Evolutionary conservation across 306 rosid genomes (phyloP).

Genomic region (Abrus precatorius): DNA sequence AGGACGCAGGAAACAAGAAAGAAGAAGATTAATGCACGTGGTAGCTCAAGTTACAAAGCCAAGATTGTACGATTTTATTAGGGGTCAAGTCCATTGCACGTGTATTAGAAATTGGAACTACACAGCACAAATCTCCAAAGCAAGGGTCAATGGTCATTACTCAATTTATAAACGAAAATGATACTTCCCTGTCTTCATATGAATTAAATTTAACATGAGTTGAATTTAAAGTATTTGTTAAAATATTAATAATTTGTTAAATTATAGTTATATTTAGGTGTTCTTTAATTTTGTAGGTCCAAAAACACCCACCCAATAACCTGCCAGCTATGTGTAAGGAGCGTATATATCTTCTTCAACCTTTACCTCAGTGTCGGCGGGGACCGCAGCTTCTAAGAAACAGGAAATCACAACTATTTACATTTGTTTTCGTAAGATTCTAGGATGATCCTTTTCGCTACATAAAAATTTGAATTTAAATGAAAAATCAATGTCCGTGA

Average conservation of each 20-base stretch:
- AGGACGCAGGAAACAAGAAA: conserved; percentile 11
- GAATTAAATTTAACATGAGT: conserved; percentile 4
- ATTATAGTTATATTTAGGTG: not conserved
- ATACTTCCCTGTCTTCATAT: not conserved
- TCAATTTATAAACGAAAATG: conserved; percentile 2
- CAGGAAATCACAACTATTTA: not conserved
- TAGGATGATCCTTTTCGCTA: not conserved
- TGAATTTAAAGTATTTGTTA: not conserved
- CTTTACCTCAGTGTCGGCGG: too few relatives aligned
- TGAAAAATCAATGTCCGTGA: too few relatives aligned
- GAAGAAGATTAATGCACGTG: conserved; percentile 42
- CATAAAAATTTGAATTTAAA: not conserved
- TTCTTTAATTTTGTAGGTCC: conserved; percentile 40
- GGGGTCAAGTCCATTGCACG: conserved; percentile 49
- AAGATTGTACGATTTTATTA: not conserved
- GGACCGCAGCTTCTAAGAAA: conserved; percentile 5
- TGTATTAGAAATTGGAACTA: conserved; percentile 6
- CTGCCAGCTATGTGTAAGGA: conserved; percentile 44
- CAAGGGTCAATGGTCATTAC: conserved; percentile 32
- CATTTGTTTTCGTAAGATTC: not conserved
- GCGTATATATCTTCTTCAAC: not conserved
- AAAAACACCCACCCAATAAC: conserved; percentile 29
- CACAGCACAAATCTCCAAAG: conserved; percentile 45
- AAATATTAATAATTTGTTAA: conserved; percentile 17
- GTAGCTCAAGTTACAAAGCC: not conserved